Evolutionary conservation across 2,329 filamentous ascomycete genomes (phyloP).

Genomic region (Colletotrichum graminicola): DNA sequence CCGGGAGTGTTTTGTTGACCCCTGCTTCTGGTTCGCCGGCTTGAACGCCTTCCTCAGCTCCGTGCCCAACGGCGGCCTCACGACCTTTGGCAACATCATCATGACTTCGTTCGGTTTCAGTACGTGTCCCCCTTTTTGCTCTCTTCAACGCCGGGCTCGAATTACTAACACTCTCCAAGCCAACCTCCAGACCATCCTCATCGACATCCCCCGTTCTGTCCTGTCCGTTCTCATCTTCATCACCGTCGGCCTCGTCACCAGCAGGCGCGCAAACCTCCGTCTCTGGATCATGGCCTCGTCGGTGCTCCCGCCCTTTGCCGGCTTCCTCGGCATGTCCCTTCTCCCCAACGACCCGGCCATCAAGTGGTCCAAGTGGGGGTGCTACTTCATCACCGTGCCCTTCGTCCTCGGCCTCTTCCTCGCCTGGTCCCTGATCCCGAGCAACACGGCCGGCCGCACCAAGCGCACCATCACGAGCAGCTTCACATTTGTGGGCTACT

Average conservation of each 20-base stretch:
- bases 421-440: constrained; percentile 50
- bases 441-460: constrained; percentile 60
- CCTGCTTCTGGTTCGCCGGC: constrained; percentile 54
- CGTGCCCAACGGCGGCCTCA: constrained; percentile 53
- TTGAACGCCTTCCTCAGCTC: constrained; percentile 53
- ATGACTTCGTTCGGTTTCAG: constrained; percentile 53
- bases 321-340: constrained; percentile 53
- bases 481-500: constrained; percentile 60
- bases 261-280: constrained; percentile 50
- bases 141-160: neutral
- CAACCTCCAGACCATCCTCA: constrained; percentile 53
- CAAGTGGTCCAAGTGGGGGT: constrained; percentile 55
- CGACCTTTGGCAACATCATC: constrained; percentile 52
- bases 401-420: constrained; percentile 44
- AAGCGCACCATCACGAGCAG: constrained; percentile 60
- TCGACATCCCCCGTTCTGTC: constrained; percentile 51
- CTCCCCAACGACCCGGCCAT: constrained; percentile 51
- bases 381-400: constrained; percentile 53
- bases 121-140: constrained; percentile 34
- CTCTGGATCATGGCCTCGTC: constrained; percentile 55
- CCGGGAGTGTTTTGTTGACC: constrained; percentile 52
- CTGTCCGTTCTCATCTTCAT: constrained; percentile 53
- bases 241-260: constrained; percentile 50
- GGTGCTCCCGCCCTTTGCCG: constrained; percentile 51
- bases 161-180: constrained; percentile 41